phyloP scores from a whole-genome alignment of 2,329 filamentous ascomycete genomes.

The Hypoxylon sp. region DNA sequence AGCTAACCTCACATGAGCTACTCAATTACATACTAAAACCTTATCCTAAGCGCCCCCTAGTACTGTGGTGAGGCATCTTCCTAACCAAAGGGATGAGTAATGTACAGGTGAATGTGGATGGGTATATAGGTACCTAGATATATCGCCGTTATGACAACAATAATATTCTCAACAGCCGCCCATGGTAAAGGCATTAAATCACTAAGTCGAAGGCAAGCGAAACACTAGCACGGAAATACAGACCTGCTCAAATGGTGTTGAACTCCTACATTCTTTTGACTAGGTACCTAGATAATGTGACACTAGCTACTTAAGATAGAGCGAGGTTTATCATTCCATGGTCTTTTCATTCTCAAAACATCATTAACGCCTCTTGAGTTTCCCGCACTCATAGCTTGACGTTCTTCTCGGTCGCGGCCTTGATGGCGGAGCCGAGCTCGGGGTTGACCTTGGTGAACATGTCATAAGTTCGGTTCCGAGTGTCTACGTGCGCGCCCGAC shows the following conservation, averaged over 20 bases:
- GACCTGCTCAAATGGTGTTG: neutral
- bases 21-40: too few species aligned
- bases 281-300: constrained; percentile 1
- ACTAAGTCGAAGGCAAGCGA: neutral
- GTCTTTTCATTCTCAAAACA: constrained; percentile 22
- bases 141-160: neutral
- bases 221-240: neutral
- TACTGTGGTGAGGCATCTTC: too few species aligned
- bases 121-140: too few species aligned
- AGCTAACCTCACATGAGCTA: too few species aligned
- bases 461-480: constrained; percentile 70
- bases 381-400: constrained; percentile 34
- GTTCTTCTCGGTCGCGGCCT: constrained; percentile 66
- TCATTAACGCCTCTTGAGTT: neutral
- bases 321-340: constrained; percentile 17
- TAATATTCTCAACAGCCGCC: neutral
- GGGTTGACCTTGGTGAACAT: constrained; percentile 72
- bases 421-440: constrained; percentile 67
- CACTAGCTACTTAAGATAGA: constrained; percentile 1
- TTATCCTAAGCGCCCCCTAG: too few species aligned
- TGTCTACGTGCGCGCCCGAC: constrained; percentile 66
- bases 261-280: constrained; percentile 18
- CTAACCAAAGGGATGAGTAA: too few species aligned
- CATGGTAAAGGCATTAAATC: neutral
- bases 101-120: too few species aligned